phyloP scores from a whole-genome alignment of 2,329 filamentous ascomycete species.

The Cercospora citrullina region DNA sequence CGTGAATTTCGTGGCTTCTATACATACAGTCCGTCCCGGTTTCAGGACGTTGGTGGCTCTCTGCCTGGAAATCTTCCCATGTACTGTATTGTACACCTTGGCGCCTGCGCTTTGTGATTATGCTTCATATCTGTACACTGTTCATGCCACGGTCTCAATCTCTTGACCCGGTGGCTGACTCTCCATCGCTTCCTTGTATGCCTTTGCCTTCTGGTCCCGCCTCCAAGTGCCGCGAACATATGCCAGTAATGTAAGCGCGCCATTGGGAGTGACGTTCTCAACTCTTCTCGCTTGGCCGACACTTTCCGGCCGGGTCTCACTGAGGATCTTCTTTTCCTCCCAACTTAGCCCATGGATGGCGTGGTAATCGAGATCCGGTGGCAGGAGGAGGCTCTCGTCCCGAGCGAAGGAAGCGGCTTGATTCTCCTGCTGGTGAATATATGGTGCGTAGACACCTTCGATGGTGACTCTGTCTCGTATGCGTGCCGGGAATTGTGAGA shows the following conservation, averaged over 20 bases:
- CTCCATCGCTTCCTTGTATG: conserved; percentile 36
- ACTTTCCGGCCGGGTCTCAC: conserved; percentile 72
- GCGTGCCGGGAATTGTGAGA: conserved; percentile 55
- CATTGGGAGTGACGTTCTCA: conserved; percentile 67
- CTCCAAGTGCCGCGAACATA: conserved; percentile 56
- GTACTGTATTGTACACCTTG: neutral
- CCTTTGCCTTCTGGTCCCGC: conserved; percentile 35
- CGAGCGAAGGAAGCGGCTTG: conserved; percentile 67
- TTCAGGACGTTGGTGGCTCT: neutral
- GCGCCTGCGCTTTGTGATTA: neutral
- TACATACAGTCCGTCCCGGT: neutral
- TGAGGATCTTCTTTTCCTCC: conserved; percentile 73
- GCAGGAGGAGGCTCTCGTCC: conserved; percentile 74
- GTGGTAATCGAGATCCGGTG: conserved; percentile 74
- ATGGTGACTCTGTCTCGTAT: conserved; percentile 72
- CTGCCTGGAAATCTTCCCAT: neutral
- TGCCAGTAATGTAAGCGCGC: conserved; percentile 58
- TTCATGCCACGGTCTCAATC: conserved; percentile 30
- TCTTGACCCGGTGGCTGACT: conserved; percentile 28
- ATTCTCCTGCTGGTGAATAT: conserved; percentile 70
- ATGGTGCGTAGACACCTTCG: conserved; percentile 83
- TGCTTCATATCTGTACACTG: neutral
- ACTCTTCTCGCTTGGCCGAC: conserved; percentile 85
- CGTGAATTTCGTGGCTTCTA: neutral
- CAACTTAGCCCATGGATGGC: conserved; percentile 71